phyloP scores from a whole-genome alignment of 2,329 filamentous ascomycete species.

The Calonectria hawksworthii region DNA sequence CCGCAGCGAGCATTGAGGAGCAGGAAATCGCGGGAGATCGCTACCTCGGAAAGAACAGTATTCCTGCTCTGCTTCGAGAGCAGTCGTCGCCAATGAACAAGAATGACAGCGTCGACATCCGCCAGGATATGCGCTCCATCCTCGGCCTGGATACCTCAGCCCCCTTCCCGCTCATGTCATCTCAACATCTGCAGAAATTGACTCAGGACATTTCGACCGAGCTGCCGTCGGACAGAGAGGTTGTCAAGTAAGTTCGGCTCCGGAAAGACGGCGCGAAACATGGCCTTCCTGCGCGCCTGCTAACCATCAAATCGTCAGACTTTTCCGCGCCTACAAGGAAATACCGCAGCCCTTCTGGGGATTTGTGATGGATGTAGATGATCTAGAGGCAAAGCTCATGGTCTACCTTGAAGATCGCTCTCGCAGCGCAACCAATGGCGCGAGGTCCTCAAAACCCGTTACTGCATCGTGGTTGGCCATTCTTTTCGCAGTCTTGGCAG shows the following conservation, averaged over 20 bases:
- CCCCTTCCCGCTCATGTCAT: slow-evolving; percentile 77
- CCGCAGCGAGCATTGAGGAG: slow-evolving; percentile 62
- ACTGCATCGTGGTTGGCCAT: slow-evolving; percentile 77
- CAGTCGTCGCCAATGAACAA: slow-evolving; percentile 68
- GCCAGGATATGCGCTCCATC: slow-evolving; percentile 76
- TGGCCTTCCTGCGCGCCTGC: neutral
- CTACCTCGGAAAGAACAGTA: slow-evolving; percentile 77
- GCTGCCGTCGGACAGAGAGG: slow-evolving; percentile 74
- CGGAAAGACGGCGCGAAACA: neutral
- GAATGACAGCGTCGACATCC: slow-evolving; percentile 68
- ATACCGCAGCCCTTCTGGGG: slow-evolving; percentile 78
- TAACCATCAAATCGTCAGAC: slow-evolving; percentile 53
- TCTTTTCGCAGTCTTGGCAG: slow-evolving; percentile 74
- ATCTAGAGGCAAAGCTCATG: slow-evolving; percentile 75
- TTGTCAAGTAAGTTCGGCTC: slow-evolving; percentile 70
- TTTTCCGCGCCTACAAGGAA: slow-evolving; percentile 77
- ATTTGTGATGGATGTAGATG: slow-evolving; percentile 76
- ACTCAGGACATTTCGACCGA: slow-evolving; percentile 73
- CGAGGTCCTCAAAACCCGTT: slow-evolving; percentile 64
- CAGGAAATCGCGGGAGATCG: slow-evolving; percentile 69
- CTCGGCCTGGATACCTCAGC: slow-evolving; percentile 76
- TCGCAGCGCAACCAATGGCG: slow-evolving; percentile 64
- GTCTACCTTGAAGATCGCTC: slow-evolving; percentile 75
- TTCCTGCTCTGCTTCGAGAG: slow-evolving; percentile 74
- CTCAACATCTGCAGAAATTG: slow-evolving; percentile 70